Conservation (phyloP, 2,329 filamentous ascomycete genomes). For the Aspergillus chevalieri region DNA sequence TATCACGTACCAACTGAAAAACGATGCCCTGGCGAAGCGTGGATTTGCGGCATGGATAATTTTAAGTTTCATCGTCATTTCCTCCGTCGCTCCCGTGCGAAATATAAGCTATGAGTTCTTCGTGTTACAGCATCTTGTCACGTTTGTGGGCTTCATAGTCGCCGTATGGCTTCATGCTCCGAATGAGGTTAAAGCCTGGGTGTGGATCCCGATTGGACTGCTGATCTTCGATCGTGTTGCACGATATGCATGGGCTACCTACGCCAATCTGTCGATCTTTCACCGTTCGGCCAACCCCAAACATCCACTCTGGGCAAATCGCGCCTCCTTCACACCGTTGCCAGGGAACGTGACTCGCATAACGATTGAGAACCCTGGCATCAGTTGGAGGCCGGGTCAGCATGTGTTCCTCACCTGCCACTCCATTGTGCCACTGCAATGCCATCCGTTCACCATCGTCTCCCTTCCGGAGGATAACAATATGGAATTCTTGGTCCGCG, state of each 20-base stretch:
- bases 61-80: constrained; percentile 47
- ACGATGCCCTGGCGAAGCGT: constrained; percentile 44
- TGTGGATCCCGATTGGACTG: constrained; percentile 45
- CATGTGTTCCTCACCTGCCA: constrained; percentile 58
- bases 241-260: constrained; percentile 31
- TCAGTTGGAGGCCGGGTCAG: constrained; percentile 57
- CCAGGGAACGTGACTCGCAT: constrained; percentile 52
- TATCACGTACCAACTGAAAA: constrained; percentile 42
- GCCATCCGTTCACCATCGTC: constrained; percentile 60
- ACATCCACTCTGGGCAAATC: constrained; percentile 32
- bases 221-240: constrained; percentile 41
- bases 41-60: constrained; percentile 50
- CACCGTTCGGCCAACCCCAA: constrained; percentile 20
- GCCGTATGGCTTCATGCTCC: constrained; percentile 47
- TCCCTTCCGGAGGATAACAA: constrained; percentile 51
- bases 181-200: constrained; percentile 36
- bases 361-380: constrained; percentile 49
- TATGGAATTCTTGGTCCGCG: constrained; percentile 53
- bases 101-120: constrained; percentile 50
- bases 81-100: constrained; percentile 46
- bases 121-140: constrained; percentile 49
- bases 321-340: constrained; percentile 44
- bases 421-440: constrained; percentile 52
- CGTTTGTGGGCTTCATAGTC: constrained; percentile 44
- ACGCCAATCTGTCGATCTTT: constrained; percentile 38